phyloP scores from a whole-genome alignment of 2,329 filamentous ascomycete genomes.

The Pleurostoma richardsiae region DNA sequence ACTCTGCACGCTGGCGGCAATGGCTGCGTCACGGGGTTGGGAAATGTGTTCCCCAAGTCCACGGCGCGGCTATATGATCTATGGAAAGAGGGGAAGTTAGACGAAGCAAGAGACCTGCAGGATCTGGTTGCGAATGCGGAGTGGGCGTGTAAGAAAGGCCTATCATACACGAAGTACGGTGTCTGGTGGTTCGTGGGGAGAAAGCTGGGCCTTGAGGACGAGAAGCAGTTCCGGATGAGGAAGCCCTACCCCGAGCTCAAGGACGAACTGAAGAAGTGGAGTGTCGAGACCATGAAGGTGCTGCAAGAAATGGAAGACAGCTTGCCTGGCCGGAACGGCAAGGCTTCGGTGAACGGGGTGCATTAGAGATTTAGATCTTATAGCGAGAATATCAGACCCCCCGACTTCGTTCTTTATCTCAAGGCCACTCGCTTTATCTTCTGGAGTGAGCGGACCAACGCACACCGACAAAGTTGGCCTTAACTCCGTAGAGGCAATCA shows the following conservation, averaged over 20 bases:
- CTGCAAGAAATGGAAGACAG: slow-evolving; percentile 24
- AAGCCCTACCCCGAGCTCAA: slow-evolving; percentile 33
- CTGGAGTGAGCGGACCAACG: too few species aligned
- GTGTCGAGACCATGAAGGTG: slow-evolving; percentile 31
- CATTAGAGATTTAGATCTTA: too few species aligned
- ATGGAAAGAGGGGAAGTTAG: slow-evolving; percentile 28
- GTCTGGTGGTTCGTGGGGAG: slow-evolving; percentile 35
- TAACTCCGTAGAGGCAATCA: too few species aligned
- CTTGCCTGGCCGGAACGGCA: not conserved
- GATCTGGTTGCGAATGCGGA: slow-evolving; percentile 39
- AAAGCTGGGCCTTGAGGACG: slow-evolving; percentile 26
- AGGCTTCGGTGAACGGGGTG: too few species aligned
- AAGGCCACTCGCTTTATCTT: too few species aligned
- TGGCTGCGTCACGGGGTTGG: slow-evolving; percentile 39
- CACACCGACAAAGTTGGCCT: too few species aligned
- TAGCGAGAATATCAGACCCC: too few species aligned
- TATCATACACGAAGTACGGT: slow-evolving; percentile 40
- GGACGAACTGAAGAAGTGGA: slow-evolving; percentile 33
- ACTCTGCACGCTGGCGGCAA: slow-evolving; percentile 30
- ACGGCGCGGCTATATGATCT: slow-evolving; percentile 33
- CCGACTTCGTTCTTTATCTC: too few species aligned
- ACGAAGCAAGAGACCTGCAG: slow-evolving; percentile 33
- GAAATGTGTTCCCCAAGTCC: slow-evolving; percentile 38
- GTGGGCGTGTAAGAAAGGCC: slow-evolving; percentile 46
- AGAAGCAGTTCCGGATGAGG: slow-evolving; percentile 32